Evolutionary conservation across 106 monocot species (phyloP).

Genomic region (Phalaenopsis equestris): DNA sequence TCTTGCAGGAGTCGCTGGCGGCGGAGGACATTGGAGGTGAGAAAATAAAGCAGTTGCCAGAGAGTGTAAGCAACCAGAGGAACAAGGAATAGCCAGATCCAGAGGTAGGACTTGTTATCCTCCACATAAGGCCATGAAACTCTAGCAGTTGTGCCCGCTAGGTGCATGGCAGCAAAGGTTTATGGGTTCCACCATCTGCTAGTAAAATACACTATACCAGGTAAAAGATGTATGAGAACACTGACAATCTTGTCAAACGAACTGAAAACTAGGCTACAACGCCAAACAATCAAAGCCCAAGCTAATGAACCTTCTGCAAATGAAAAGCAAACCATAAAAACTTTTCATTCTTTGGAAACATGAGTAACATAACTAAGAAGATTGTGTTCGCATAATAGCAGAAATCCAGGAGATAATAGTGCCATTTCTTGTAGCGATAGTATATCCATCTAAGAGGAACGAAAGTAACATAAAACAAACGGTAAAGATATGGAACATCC

Average conservation of each 20-base stretch:
- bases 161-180: conserved; percentile 89
- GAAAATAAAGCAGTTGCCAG: conserved; percentile 94
- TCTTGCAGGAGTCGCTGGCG: conserved; percentile 72
- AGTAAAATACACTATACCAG: conserved; percentile 92
- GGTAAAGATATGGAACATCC: conserved; percentile 89
- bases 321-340: conserved; percentile 99
- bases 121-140: conserved; percentile 91
- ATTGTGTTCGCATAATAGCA: conserved; percentile 99
- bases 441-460: conserved; percentile 98
- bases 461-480: conserved; percentile 79
- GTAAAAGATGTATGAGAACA: conserved; percentile 96
- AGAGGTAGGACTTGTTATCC: conserved; percentile 61
- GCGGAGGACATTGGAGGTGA: conserved; percentile 88
- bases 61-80: conserved; percentile 85
- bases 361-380: conserved; percentile 80
- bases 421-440: conserved; percentile 99
- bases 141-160: conserved; percentile 47
- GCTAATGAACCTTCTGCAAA: conserved; percentile 98
- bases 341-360: conserved; percentile 90
- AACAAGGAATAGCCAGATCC: conserved; percentile 86
- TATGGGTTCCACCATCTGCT: conserved; percentile 94
- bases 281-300: conserved; percentile 99
- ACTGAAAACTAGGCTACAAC: conserved; percentile 95
- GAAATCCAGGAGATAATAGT: conserved; percentile 99
- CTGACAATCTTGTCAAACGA: conserved; percentile 96